Evolutionary conservation across 306 rosid species (phyloP).

Genomic region (Fragaria vesca): DNA sequence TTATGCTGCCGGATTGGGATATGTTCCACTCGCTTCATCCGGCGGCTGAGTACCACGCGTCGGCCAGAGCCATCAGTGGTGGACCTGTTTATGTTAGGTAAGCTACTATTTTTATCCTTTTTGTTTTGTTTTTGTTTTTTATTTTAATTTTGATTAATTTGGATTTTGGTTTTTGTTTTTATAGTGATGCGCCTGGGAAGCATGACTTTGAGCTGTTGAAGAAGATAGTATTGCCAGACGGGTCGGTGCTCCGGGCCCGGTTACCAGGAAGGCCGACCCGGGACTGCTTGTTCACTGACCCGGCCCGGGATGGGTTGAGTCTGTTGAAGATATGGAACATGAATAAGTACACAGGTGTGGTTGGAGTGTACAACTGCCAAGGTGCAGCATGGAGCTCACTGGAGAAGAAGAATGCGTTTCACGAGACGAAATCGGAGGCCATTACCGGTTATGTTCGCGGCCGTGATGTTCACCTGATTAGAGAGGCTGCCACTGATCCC

Average conservation of each 20-base stretch:
- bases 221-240: slow-evolving; percentile 77
- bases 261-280: slow-evolving; percentile 86
- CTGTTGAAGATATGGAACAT: slow-evolving; percentile 94
- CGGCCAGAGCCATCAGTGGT: slow-evolving; percentile 89
- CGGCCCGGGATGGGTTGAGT: slow-evolving; percentile 78
- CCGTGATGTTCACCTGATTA: slow-evolving; percentile 65
- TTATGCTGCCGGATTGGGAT: slow-evolving; percentile 96
- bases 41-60: slow-evolving; percentile 85
- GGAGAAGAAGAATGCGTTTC: slow-evolving; percentile 70
- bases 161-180: background rate
- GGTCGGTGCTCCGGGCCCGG: slow-evolving; percentile 74
- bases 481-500: slow-evolving; percentile 34
- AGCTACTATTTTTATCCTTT: background rate
- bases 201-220: slow-evolving; percentile 68
- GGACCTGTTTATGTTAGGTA: slow-evolving; percentile 86
- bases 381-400: slow-evolving; percentile 86
- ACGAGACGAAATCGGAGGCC: slow-evolving; percentile 42
- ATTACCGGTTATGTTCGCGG: slow-evolving; percentile 59
- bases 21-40: slow-evolving; percentile 91
- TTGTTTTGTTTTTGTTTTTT: background rate
- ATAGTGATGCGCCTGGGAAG: slow-evolving; percentile 81
- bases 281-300: slow-evolving; percentile 81
- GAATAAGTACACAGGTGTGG: slow-evolving; percentile 70
- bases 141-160: background rate
- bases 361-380: slow-evolving; percentile 90